Conservation (phyloP, 2,329 filamentous ascomycete genomes). For the Exophiala lecanii-corni region DNA sequence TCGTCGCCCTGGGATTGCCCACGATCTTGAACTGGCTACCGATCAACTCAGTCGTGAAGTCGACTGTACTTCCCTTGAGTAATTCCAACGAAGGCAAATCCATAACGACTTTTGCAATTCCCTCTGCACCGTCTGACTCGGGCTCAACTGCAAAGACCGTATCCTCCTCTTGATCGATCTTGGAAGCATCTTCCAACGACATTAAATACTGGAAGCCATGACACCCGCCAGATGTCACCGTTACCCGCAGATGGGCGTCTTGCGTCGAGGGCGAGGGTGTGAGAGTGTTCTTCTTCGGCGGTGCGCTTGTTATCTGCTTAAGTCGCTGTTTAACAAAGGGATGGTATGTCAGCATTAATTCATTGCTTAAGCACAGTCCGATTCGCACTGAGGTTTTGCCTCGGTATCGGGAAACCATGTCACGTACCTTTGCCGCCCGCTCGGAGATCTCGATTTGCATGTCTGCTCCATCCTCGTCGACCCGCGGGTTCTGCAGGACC, state of each 20-base stretch:
- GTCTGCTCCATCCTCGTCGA: constrained; percentile 76
- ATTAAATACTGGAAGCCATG: constrained; percentile 98
- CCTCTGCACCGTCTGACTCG: constrained; percentile 26
- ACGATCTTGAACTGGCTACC: constrained; percentile 93
- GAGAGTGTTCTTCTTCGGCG: constrained; percentile 41
- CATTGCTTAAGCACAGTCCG: no score
- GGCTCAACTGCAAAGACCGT: constrained; percentile 71
- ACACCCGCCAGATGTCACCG: constrained; percentile 89
- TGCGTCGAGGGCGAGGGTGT: constrained; percentile 45
- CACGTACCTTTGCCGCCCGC: constrained; percentile 68
- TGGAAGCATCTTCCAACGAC: constrained; percentile 61
- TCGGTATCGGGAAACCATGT: no score
- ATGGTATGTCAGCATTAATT: no score
- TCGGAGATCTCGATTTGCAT: constrained; percentile 81
- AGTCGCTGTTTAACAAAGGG: constrained; percentile 60
- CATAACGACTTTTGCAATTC: constrained; percentile 74
- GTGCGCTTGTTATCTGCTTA: constrained; percentile 67
- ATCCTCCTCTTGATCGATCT: constrained; percentile 69
- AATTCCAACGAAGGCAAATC: constrained; percentile 83
- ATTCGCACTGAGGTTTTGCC: no score
- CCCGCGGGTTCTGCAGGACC: constrained; percentile 61
- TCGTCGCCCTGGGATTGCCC: constrained; percentile 85
- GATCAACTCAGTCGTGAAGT: constrained; percentile 95
- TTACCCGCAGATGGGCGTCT: constrained; percentile 79
- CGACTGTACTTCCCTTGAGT: constrained; percentile 87